Evolutionary conservation across 2,329 filamentous ascomycete species (phyloP).

Genomic region (Teratosphaeriaceae sp.): DNA sequence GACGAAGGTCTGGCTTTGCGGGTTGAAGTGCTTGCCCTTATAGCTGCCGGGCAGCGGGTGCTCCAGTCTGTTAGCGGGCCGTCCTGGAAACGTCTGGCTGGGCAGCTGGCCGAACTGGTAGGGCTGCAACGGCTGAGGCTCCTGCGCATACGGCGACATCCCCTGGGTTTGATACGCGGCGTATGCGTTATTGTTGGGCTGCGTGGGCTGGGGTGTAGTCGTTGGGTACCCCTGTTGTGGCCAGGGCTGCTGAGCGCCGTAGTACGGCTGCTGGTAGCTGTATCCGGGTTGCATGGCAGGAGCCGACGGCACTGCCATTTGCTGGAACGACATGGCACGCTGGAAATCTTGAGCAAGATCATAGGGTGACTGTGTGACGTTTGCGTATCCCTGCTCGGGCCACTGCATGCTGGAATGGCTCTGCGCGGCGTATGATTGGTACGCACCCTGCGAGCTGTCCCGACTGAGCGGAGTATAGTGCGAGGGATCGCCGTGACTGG

Average conservation of each 20-base stretch:
- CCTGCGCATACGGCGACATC: constrained; percentile 18
- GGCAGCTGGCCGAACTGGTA: constrained; percentile 79
- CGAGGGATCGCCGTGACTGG: neutral
- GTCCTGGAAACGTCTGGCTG: constrained; percentile 60
- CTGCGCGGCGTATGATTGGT: constrained; percentile 2
- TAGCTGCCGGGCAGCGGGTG: constrained; percentile 82
- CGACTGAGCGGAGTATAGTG: neutral
- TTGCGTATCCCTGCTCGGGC: constrained; percentile 1
- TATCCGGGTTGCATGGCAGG: constrained; percentile 9
- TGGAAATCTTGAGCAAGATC: constrained; percentile 42
- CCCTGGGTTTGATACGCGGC: neutral
- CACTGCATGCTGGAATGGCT: constrained; percentile 4
- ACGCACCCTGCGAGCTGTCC: neutral
- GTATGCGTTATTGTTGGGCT: neutral
- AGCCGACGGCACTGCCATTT: constrained; percentile 19
- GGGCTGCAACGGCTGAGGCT: constrained; percentile 42
- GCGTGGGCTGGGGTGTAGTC: constrained; percentile 22
- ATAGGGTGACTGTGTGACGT: constrained; percentile 30
- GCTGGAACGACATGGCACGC: constrained; percentile 40
- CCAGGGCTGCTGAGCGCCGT: constrained; percentile 21
- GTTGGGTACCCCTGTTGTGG: constrained; percentile 22
- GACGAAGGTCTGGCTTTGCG: constrained; percentile 87
- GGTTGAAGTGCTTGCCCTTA: constrained; percentile 83
- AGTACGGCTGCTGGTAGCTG: constrained; percentile 17
- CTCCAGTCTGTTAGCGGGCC: constrained; percentile 63